These are phyloP conservation scores for Neurospora sp. DNA, from an alignment of 495 filamentous ascomycete species.

Conservation along the genomic window DNA sequence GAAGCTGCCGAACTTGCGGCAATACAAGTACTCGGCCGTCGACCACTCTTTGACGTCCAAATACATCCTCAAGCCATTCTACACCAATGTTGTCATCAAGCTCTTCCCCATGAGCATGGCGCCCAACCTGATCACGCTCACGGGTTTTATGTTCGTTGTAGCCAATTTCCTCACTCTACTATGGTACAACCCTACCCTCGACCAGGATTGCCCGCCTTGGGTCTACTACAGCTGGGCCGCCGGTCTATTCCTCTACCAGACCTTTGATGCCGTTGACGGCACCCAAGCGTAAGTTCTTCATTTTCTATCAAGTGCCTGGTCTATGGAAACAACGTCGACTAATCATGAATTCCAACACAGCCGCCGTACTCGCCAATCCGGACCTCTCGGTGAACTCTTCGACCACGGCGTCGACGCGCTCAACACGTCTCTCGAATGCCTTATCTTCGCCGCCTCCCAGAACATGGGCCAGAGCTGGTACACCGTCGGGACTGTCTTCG, in stretches of 20 bases:
- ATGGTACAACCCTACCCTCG: constrained; percentile 92
- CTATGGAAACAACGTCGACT: background rate
- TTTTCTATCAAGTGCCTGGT: background rate
- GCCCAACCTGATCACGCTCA: constrained; percentile 73
- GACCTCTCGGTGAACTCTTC: constrained; percentile 90
- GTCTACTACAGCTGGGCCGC: constrained; percentile 87
- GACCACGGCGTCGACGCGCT: constrained; percentile 96
- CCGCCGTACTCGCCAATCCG: constrained; percentile 82
- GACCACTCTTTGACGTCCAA: constrained; percentile 82
- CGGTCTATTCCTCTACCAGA: constrained; percentile 93
- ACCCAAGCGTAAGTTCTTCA: constrained; percentile 64
- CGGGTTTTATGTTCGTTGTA: constrained; percentile 85
- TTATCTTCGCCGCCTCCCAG: constrained; percentile 83
- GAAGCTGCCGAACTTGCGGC: constrained; percentile 72
- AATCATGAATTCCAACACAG: constrained; percentile 29
- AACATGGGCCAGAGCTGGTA: constrained; percentile 91
- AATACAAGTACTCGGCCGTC: constrained; percentile 87
- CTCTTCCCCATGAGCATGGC: constrained; percentile 96
- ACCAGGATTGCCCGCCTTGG: constrained; percentile 88
- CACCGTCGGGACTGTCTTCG: constrained; percentile 77
- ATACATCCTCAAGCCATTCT: constrained; percentile 95
- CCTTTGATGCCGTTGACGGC: constrained; percentile 95
- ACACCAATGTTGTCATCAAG: constrained; percentile 86
- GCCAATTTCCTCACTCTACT: constrained; percentile 86
- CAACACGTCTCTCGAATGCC: constrained; percentile 87